These are phyloP conservation scores for Phaffia australis DNA, from an alignment of 768 basidiomycete genomes.

Conservation along the genomic window DNA sequence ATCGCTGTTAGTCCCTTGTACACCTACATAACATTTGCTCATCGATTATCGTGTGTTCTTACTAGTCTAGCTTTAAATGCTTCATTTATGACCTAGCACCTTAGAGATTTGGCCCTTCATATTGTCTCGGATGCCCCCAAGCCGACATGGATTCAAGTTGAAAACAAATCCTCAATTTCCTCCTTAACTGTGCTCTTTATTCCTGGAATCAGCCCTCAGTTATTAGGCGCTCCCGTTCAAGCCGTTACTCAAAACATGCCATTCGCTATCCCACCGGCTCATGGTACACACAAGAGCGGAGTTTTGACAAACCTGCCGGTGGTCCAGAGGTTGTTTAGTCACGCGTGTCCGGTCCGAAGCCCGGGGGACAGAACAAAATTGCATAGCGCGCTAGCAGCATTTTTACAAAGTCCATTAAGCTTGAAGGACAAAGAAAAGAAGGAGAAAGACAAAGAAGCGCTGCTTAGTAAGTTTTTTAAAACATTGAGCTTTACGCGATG, in stretches of 20 bases:
- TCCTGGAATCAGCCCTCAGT: constrained; percentile 64
- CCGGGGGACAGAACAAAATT: constrained; percentile 77
- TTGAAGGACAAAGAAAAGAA: constrained; percentile 67
- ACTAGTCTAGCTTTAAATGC: not conserved
- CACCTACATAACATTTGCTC: too few relatives aligned
- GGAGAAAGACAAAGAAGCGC: constrained; percentile 36
- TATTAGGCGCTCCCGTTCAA: constrained; percentile 58
- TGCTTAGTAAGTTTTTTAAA: constrained; percentile 31
- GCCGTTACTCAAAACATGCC: constrained; percentile 50
- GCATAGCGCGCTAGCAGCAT: constrained; percentile 71
- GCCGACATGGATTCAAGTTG: constrained; percentile 73
- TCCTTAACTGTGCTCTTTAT: constrained; percentile 70
- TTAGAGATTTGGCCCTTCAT: constrained; percentile 76
- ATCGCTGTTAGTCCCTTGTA: constrained; percentile 53
- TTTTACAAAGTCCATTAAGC: constrained; percentile 71
- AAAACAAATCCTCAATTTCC: constrained; percentile 64
- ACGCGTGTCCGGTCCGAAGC: constrained; percentile 84
- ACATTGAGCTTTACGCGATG: constrained; percentile 9
- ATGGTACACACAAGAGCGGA: constrained; percentile 39
- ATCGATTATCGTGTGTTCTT: not conserved
- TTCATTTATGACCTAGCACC: constrained; percentile 49
- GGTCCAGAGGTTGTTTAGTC: constrained; percentile 63
- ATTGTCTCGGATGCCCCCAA: constrained; percentile 71
- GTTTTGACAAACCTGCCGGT: constrained; percentile 45
- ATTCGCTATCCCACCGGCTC: constrained; percentile 42